Evolutionary conservation across 352 stramenopile genomes (phyloP), one percentile per base, ranked within the genome.

Genomic region (Elongisporangium prolatum): DNA sequence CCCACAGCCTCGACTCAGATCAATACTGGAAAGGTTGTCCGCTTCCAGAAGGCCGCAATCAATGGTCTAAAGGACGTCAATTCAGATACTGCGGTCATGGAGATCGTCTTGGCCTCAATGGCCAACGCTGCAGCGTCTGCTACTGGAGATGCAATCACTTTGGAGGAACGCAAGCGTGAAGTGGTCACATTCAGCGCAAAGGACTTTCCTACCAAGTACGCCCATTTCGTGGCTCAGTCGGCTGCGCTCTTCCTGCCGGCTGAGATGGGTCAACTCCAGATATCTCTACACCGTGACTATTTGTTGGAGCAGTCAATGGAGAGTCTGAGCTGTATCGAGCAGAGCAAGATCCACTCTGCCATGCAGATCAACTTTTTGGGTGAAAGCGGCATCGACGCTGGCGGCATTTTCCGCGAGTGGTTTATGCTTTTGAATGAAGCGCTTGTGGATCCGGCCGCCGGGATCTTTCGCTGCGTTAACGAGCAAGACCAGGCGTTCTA

Each of bases 341-440:
- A 77, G 21, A 60, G 52, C 14, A 55, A 67, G 40, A 75, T 84
- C 9, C 75, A 68, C 22, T 79, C 72, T 0, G 68, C 74, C 11
- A 72, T 93, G 16, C 70, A 81, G 5, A 66, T 95, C 7, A 69
- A 84, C 18, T 93, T 96, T 57, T 52, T 72, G 2, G 72, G 67
- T 2, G 82, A 94, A 52, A 67, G 65, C 20, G 80, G 71, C 3
- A 56, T 80, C 8, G 82, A 93, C 52, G 80, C 86, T 9, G 73
- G 75, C 0, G 81, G 75, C 8, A 54, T 96, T 5, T 73, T 91
- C 22, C 74, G 87, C 9, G 86, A 95, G 61, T 97, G 88, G 89
- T 87, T 94, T 57, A 71, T 75, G 11, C 69, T 91, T 7, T 37
- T 96, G 18, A 87, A 77, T 50, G 68, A 85, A 16, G 61, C 67